Evolutionary conservation across 2,329 filamentous ascomycete genomes (phyloP).

Genomic region (Catunica adiposa): DNA sequence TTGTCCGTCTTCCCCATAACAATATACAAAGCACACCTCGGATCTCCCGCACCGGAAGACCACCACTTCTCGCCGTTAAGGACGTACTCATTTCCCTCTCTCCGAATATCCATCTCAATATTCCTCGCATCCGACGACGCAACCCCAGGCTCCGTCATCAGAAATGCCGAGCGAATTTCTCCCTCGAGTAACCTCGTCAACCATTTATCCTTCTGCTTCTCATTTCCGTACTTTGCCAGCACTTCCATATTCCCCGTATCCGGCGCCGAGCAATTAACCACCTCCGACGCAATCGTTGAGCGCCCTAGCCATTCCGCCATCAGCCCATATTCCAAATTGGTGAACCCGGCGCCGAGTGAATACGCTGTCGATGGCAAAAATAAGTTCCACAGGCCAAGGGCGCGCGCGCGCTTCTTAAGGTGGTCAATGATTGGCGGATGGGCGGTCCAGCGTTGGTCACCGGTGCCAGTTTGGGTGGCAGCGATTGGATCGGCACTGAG

Average conservation of each 20-base stretch:
- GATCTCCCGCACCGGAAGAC: constrained; percentile 89
- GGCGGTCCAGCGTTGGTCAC: constrained; percentile 58
- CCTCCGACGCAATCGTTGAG: constrained; percentile 67
- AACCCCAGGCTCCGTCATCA: constrained; percentile 86
- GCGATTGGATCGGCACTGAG: constrained; percentile 60
- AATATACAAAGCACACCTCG: constrained; percentile 80
- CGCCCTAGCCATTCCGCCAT: constrained; percentile 95
- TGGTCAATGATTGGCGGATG: constrained; percentile 76
- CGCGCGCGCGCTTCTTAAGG: constrained; percentile 66
- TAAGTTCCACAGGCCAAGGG: constrained; percentile 92
- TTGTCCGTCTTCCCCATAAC: constrained; percentile 90
- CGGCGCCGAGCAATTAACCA: constrained; percentile 77
- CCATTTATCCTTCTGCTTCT: constrained; percentile 72
- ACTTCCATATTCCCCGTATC: constrained; percentile 97
- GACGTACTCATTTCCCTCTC: constrained; percentile 75
- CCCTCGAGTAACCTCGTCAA: constrained; percentile 66
- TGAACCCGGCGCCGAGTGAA: constrained; percentile 84
- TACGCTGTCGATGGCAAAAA: constrained; percentile 93
- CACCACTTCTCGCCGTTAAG: constrained; percentile 98
- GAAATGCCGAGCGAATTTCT: constrained; percentile 73
- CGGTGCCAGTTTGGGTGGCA: constrained; percentile 62
- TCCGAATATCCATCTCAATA: constrained; percentile 66
- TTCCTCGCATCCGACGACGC: constrained; percentile 87
- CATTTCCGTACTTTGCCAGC: constrained; percentile 76
- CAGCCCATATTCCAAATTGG: constrained; percentile 88